A percentile compares a stretch with the other conserved stretches of the same genome.
Conservation (phyloP, 371 early-diverging fungal species). For the Syncephalastrum contaminatum region DNA sequence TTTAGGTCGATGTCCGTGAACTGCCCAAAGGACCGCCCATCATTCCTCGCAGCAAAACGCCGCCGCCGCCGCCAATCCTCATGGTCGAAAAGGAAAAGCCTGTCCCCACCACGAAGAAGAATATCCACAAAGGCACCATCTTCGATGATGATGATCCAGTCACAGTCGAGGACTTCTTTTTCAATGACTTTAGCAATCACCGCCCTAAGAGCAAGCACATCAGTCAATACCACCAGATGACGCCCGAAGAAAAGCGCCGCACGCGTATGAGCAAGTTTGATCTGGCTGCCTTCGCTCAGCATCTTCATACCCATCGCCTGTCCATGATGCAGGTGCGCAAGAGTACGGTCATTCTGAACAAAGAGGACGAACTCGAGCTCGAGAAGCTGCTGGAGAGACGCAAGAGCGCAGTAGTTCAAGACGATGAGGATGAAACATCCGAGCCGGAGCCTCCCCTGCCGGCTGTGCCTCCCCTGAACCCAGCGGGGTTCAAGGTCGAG, state of each 20-base stretch:
- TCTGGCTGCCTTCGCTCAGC: conserved; percentile 39
- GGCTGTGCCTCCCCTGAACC: no score
- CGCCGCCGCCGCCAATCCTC: conserved; percentile 10
- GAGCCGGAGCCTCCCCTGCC: conserved; percentile 5
- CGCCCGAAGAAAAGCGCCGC: conserved; percentile 5
- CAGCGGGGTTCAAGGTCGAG: no score
- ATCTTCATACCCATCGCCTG: conserved; percentile 43
- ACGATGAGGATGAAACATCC: not conserved
- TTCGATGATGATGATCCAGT: conserved; percentile 30
- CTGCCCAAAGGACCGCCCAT: conserved; percentile 10
- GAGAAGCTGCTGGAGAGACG: conserved; percentile 25
- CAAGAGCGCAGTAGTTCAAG: conserved; percentile 11
- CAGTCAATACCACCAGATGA: conserved; percentile 4
- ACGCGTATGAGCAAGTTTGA: conserved; percentile 24
- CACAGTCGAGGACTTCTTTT: conserved; percentile 35
- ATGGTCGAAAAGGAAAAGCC: not conserved
- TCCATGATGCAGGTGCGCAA: conserved; percentile 41
- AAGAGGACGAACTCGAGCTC: conserved; percentile 46
- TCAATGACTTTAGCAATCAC: conserved; percentile 27
- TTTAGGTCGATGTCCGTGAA: conserved; percentile 10
- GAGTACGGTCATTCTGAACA: conserved; percentile 32
- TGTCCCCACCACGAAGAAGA: not conserved
- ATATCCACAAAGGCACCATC: conserved; percentile 6
- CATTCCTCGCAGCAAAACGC: conserved; percentile 8
- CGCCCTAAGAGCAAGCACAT: not conserved